Evolutionary conservation across 495 filamentous ascomycete species (phyloP), one percentile per base, ranked within the genome.

Genomic region (Evansstolkia leycettana): DNA sequence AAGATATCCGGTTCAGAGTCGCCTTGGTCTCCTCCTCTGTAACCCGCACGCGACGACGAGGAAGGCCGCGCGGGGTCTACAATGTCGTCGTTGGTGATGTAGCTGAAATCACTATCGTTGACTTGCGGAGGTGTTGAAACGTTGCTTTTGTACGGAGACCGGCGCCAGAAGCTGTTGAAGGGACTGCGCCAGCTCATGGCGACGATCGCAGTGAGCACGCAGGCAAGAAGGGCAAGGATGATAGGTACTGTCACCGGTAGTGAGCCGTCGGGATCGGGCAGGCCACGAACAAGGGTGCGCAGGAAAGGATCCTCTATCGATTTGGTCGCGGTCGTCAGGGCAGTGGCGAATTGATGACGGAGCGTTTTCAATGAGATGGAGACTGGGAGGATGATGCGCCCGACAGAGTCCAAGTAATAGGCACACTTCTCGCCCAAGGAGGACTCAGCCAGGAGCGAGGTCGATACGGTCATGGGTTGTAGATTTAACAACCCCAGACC

Each of bases 71-170:
- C n/a, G n/a, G 54, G 43, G 25, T 65, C 57, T 33, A 72, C 64
- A 31, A 79, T 60, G 39, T 86, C 80, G 34, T 78, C 76, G 7
- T 75, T 72, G 7, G 77, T 80, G 52, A 90, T 81, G 60, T 94
- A 93, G 47, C 72, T 75, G 56, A 78, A 93, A 49, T 89, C 82
- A 8, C 70, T 72, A 33, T 88, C 83, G 51, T 70, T 79, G 42
- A 90, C 76, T 40, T 76, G 61, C 7, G 78, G 75, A 13, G 55
- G 40, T 39, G 34, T 29, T 2, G 56, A 43, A 19, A 32, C 24
- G 17, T 36, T 38, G 48, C 55, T n/a, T n/a, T n/a, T 57, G 58
- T 67, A 73, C 20, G 73, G 68, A 32, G 73, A 72, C 35, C 75
- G 53, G 38, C 59, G 64, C 39, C 69, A 71, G 45, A 71, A 58